Base-by-base conservation (phyloP, 257 asterid genomes). In the Ligustrum vulgare region DNA sequence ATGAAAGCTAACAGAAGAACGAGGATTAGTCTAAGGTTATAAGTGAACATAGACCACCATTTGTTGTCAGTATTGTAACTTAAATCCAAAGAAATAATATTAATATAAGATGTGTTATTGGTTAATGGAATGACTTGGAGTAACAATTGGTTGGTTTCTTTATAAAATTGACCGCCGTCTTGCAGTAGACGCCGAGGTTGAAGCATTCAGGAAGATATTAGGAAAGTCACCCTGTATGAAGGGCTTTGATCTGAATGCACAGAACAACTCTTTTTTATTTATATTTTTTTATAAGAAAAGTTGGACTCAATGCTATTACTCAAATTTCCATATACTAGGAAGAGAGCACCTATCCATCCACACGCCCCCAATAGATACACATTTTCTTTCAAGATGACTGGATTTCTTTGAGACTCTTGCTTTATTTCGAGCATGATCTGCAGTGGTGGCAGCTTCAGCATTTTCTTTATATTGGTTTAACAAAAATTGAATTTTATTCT, bases 1-100 rank as follows among this genome's bases (percentile, higher is more conserved):
- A 54, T 15, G 0, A 16, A 31, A 69, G 45, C 75, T 37, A 64
- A 36, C 62, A 76, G 58, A 68, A 69, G 60, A 41, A 47, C 18
- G 39, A 58, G n/a, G 3, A 36, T 3, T 39, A 39, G 18, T 36
- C 13, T 69, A 39, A 39, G 22, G 62, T 60, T 35, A 60, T 60
- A 60, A 60, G 67, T 9, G 34, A 23, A 60, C 67, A 23, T 60
- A 60, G 67, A 8, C 34, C 35, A 11, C 34, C 33, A 60, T 22
- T 60, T 60, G 16, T 60, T 60, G 67, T 10, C 15, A 23, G 12
- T 60, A 60, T 11, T 60, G 6, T 8, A 7, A 2, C 33, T 60
- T 15, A 60, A 23, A 60, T 25, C 6, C 67, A 60, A 60, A 60
- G 13, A 60, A 60, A 60, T 22, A 60, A 60, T 22, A 58, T 60